Base-by-base conservation (phyloP, 1,139 yeast species). In the Nakaseomyces delphensis region DNA sequence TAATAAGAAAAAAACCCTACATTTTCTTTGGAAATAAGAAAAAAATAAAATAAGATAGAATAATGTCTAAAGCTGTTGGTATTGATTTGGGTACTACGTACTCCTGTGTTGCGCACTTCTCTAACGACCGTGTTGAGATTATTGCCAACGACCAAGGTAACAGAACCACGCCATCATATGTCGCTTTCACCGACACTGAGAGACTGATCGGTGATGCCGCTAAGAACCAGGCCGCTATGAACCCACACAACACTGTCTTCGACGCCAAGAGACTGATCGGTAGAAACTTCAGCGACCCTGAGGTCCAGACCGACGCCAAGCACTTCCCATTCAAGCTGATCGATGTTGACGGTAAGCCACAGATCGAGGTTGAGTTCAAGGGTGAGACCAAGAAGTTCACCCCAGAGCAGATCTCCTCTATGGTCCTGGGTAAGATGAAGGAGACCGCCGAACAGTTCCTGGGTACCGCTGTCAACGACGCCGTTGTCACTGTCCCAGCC, bases 61-160 rank as follows among this genome's bases (percentile, higher is more conserved):
- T 20, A 41, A 60, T 59, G 63, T 56, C 63, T 48, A 60, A 60
- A 44, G 63, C 64, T 45, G 63, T 60, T 46, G 64, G 64, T 59
- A 60, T 60, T 50, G 64, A 60, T 58, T 60, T 60, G 52, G 97
- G 97, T 80, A 87, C 96, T 65, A 85, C 95, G 60, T 85, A 89
- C 84, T 87, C 96, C 55, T 87, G 96, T 83, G 97, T 87, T 60
- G 96, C 96, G 65, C 68, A 84, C 82, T 75, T 85, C 71, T 73
- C 93, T 69, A 76, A 85, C 73, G 83, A 86, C 74, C 73, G 89
- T 68, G 82, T 80, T 60, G 96, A 87, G 71, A 89, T 89, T 70
- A 87, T 89, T 71, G 96, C 96, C 70, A 89, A 89, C 75, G 96
- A 89, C 71, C 96, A 89, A 80, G 97, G 97, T 83, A 87, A 87